Evolutionary conservation across 805 yeast species (phyloP).

Genomic region (Candida insectorum): DNA sequence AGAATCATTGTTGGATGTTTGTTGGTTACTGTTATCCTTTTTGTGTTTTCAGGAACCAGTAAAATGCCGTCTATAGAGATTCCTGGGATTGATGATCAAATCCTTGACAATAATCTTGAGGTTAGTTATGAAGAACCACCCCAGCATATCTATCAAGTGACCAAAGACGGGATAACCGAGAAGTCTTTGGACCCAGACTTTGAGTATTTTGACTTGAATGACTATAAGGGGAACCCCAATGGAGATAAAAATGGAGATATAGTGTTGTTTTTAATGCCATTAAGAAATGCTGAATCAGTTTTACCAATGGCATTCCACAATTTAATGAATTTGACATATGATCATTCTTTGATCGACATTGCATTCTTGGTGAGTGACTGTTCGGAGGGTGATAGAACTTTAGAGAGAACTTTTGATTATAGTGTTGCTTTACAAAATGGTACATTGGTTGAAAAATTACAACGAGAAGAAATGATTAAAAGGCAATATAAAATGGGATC

Average conservation of each 20-base stretch:
- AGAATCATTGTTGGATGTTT: too few relatives aligned
- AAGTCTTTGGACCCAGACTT: constrained; percentile 24
- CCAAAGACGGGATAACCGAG: constrained; percentile 15
- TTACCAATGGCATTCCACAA: constrained; percentile 81
- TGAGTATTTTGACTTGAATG: constrained; percentile 59
- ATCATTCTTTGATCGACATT: constrained; percentile 73
- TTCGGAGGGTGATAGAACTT: constrained; percentile 61
- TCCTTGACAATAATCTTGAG: constrained; percentile 11
- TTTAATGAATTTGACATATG: constrained; percentile 82
- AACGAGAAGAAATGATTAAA: constrained; percentile 35
- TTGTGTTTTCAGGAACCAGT: too few relatives aligned
- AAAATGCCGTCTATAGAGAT: too few relatives aligned
- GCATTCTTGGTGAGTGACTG: constrained; percentile 83
- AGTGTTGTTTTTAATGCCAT: constrained; percentile 68
- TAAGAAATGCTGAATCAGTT: constrained; percentile 74
- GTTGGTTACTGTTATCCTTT: too few relatives aligned
- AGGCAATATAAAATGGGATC: constrained; percentile 42
- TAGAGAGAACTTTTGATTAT: constrained; percentile 62
- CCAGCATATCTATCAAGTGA: constrained; percentile 15
- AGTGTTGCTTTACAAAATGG: constrained; percentile 70
- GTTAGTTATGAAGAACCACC: constrained; percentile 9
- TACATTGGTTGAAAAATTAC: constrained; percentile 49
- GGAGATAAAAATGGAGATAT: constrained; percentile 57
- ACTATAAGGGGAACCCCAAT: constrained; percentile 49
- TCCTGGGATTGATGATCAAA: constrained; percentile 12